Percentiles rank a stretch among this genome's conserved stretches.
Conservation (phyloP, 2,329 filamentous ascomycete genomes). For the Didymella segeticola region DNA sequence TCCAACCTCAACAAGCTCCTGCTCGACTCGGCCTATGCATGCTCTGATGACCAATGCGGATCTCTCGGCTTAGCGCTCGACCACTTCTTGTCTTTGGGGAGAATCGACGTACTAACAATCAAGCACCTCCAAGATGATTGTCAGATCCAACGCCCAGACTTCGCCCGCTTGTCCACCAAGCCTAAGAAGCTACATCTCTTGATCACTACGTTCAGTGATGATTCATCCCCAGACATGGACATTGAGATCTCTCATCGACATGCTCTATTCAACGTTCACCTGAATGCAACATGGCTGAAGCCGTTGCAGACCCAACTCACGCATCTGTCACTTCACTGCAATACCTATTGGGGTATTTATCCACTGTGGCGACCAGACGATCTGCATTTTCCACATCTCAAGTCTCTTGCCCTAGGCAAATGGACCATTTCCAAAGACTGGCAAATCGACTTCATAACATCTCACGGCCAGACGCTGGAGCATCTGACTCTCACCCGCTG, state of each 20-base stretch:
- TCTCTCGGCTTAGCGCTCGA: not conserved
- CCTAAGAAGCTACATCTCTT: slow-evolving; percentile 3
- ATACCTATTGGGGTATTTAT: slow-evolving; percentile 50
- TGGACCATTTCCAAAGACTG: slow-evolving; percentile 54
- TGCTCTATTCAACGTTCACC: slow-evolving; percentile 25
- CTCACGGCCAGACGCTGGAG: slow-evolving; percentile 48
- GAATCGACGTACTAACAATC: slow-evolving; percentile 2
- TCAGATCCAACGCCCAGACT: not conserved
- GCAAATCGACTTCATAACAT: slow-evolving; percentile 57
- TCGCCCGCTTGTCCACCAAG: not conserved
- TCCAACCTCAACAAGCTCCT: slow-evolving; percentile 4
- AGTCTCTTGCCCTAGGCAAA: slow-evolving; percentile 50
- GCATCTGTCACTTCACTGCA: slow-evolving; percentile 51
- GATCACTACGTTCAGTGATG: slow-evolving; percentile 5
- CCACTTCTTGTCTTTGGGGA: not conserved
- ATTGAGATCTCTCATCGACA: slow-evolving; percentile 18
- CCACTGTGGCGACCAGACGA: slow-evolving; percentile 33
- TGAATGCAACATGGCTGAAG: slow-evolving; percentile 28
- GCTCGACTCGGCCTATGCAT: slow-evolving; percentile 5
- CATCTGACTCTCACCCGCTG: slow-evolving; percentile 56
- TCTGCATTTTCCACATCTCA: slow-evolving; percentile 49
- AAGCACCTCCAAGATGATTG: slow-evolving; percentile 12
- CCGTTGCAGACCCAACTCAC: slow-evolving; percentile 30
- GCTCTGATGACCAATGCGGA: not conserved
- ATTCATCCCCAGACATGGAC: slow-evolving; percentile 18